Evolutionary conservation across 345 rosid genomes (phyloP).

Genomic region (Psidium guajava): DNA sequence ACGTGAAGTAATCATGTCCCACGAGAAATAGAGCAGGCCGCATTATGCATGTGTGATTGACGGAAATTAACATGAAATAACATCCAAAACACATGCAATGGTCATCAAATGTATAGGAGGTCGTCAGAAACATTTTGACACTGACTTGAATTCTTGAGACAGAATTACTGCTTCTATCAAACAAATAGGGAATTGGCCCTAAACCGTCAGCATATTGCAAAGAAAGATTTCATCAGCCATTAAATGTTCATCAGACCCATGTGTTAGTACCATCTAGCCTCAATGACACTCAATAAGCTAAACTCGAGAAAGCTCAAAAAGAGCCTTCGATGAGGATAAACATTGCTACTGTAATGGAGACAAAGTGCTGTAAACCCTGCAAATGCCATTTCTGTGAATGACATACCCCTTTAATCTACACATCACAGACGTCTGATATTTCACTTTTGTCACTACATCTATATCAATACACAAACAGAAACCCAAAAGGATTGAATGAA

Average conservation of each 20-base stretch:
- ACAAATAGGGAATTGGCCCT: background rate
- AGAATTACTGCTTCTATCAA: background rate
- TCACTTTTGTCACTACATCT: background rate
- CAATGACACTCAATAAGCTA: background rate
- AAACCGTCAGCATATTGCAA: background rate
- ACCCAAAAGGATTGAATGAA: background rate
- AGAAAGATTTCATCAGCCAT: background rate
- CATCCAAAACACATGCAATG: background rate
- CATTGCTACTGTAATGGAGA: background rate
- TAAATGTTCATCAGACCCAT: background rate
- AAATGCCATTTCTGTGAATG: background rate
- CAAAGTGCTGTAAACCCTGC: background rate
- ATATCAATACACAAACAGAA: background rate
- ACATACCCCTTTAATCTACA: background rate
- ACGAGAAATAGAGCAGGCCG: background rate
- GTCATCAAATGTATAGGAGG: background rate
- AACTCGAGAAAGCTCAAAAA: background rate
- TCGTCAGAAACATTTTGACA: background rate
- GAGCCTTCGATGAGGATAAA: background rate
- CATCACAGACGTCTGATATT: background rate
- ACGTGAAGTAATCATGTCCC: background rate
- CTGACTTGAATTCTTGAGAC: background rate
- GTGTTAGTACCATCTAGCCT: background rate
- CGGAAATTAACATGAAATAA: background rate
- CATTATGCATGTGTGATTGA: background rate